These are phyloP conservation scores for cucumber (Cucumis sativus) DNA, from an alignment of 306 rosid species.

Conservation along the genomic window DNA sequence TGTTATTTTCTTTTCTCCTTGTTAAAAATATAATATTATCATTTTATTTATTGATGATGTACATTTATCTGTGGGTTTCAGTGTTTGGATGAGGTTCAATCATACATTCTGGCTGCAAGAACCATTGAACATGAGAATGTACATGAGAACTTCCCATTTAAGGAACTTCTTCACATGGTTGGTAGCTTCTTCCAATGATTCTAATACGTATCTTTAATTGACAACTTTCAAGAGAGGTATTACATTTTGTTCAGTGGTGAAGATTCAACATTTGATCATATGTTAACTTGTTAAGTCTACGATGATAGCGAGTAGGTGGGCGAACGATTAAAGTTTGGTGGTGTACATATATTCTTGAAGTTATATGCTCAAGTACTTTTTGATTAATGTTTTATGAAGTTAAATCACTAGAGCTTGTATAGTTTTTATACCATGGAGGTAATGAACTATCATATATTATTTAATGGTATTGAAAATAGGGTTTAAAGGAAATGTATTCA, in stretches of 20 bases:
- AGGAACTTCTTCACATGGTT: slow-evolving; percentile 54
- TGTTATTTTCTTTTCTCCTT: neutral
- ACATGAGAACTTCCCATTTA: slow-evolving; percentile 31
- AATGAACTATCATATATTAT: neutral
- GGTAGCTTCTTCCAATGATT: slow-evolving; percentile 20
- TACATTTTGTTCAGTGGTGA: neutral
- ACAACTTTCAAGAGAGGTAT: neutral
- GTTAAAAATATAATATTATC: neutral
- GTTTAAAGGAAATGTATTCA: neutral
- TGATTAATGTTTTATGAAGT: neutral
- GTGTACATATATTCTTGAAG: neutral
- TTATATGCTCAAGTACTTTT: neutral
- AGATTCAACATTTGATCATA: slow-evolving; percentile 1
- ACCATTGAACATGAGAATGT: slow-evolving; percentile 27
- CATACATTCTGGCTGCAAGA: slow-evolving; percentile 70
- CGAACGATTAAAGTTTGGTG: neutral
- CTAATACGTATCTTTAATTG: neutral
- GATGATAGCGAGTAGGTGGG: neutral
- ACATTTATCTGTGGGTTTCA: slow-evolving; percentile 27
- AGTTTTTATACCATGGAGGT: neutral
- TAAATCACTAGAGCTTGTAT: neutral
- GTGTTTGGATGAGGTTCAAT: slow-evolving; percentile 81
- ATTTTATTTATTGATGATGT: slow-evolving; percentile 1
- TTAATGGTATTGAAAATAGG: neutral
- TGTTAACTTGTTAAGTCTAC: neutral